These are phyloP conservation scores for Aspergillus latus DNA, from an alignment of 2,329 filamentous ascomycete species.

Conservation along the genomic window DNA sequence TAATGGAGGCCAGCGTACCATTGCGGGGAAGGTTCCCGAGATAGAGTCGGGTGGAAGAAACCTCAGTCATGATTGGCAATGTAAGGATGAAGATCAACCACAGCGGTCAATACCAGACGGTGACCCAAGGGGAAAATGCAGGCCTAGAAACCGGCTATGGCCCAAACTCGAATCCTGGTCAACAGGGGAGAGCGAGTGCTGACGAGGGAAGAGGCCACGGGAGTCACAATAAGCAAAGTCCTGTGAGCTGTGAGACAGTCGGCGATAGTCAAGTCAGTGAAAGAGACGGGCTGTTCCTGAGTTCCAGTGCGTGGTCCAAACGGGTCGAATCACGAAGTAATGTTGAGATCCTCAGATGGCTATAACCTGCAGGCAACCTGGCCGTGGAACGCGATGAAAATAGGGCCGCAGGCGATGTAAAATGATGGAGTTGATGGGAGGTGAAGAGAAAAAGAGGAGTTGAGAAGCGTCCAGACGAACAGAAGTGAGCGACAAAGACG, in stretches of 20 bases:
- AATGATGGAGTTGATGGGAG: constrained; percentile 1
- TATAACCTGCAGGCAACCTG: not conserved
- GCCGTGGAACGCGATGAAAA: not conserved
- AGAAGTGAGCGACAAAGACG: constrained; percentile 10
- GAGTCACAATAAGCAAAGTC: constrained; percentile 6
- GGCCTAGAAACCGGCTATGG: constrained; percentile 1
- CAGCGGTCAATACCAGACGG: constrained; percentile 8
- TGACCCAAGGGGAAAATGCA: constrained; percentile 6
- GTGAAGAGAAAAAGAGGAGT: not conserved
- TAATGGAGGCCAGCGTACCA: constrained; percentile 63
- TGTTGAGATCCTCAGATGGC: constrained; percentile 1
- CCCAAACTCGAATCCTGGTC: constrained; percentile 5
- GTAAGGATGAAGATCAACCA: constrained; percentile 4
- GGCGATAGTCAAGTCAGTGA: not conserved
- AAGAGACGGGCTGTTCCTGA: constrained; percentile 9
- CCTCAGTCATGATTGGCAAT: constrained; percentile 67
- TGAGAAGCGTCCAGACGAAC: constrained; percentile 2
- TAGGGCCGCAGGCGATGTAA: not conserved
- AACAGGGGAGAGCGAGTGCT: not conserved
- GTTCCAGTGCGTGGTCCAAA: constrained; percentile 15
- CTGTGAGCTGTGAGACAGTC: not conserved
- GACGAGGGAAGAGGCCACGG: constrained; percentile 1
- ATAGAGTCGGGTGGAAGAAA: constrained; percentile 93
- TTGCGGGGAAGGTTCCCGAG: constrained; percentile 95
- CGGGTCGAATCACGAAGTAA: constrained; percentile 8